A percentile compares a stretch with the other conserved stretches of the same genome.
Evolutionary conservation across 805 yeast genomes (phyloP).

Genomic region (Naumovozyma dairenensis): DNA sequence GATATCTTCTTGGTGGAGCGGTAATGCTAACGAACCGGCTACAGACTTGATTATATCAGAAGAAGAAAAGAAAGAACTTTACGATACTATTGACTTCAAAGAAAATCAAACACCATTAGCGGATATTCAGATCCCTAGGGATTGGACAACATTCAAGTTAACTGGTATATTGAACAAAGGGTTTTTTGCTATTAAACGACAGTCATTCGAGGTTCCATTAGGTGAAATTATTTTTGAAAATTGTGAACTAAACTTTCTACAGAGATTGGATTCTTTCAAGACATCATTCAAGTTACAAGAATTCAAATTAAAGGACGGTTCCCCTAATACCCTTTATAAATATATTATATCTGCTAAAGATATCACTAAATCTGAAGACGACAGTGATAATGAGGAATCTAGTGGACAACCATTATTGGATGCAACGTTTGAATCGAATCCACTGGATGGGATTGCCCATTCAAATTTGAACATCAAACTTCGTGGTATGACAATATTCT

Average conservation of each 20-base stretch:
- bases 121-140: constrained; percentile 60
- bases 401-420: constrained; percentile 58
- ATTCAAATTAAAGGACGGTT: constrained; percentile 80
- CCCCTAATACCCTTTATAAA: constrained; percentile 67
- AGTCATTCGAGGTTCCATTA: constrained; percentile 33
- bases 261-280: constrained; percentile 69
- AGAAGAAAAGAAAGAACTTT: constrained; percentile 80
- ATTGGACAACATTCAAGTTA: constrained; percentile 57
- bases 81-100: constrained; percentile 87
- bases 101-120: constrained; percentile 40
- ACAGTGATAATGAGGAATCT: constrained; percentile 16
- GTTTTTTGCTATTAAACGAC: constrained; percentile 49
- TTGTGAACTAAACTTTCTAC: constrained; percentile 60
- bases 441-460: constrained; percentile 77
- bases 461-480: constrained; percentile 63
- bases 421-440: constrained; percentile 75
- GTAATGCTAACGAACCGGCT: constrained; percentile 16
- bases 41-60: constrained; percentile 51
- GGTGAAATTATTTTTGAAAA: constrained; percentile 80
- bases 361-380: constrained; percentile 25
- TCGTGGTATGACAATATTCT: constrained; percentile 80
- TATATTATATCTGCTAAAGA: constrained; percentile 81
- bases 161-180: constrained; percentile 66
- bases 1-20: constrained; percentile 65
- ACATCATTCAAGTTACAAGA: constrained; percentile 69